Percentiles rank a stretch among this genome's conserved stretches.
Conservation (phyloP, 2,329 filamentous ascomycete species). For the Nigrospora osmanthi region DNA sequence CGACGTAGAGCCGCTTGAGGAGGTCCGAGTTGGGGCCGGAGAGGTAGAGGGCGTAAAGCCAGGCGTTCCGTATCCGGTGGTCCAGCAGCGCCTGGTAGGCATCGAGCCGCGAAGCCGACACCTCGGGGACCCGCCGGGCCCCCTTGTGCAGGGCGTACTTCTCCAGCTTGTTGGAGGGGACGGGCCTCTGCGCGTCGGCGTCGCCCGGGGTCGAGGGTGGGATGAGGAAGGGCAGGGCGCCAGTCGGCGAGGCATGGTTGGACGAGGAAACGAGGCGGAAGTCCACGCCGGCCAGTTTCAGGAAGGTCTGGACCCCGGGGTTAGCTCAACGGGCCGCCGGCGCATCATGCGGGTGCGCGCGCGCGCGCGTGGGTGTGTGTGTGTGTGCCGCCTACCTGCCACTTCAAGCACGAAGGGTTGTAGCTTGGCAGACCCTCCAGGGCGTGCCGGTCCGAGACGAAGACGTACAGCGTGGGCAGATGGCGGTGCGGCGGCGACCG, state of each 20-base stretch:
- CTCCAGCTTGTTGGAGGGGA: constrained; percentile 59
- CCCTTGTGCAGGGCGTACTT: constrained; percentile 56
- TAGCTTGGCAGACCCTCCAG: constrained; percentile 61
- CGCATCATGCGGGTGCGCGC: too few relatives aligned
- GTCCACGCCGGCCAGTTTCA: constrained; percentile 66
- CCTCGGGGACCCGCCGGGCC: constrained; percentile 32
- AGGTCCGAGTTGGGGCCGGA: constrained; percentile 60
- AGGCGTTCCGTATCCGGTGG: constrained; percentile 72
- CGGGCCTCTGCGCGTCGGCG: constrained; percentile 26
- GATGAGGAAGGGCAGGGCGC: constrained; percentile 80
- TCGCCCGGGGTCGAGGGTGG: constrained; percentile 34
- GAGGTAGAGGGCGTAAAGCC: constrained; percentile 82
- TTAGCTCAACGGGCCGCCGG: neutral
- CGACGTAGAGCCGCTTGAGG: constrained; percentile 64
- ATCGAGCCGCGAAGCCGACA: constrained; percentile 51
- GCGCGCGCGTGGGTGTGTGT: neutral
- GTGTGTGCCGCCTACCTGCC: constrained; percentile 61
- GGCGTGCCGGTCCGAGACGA: constrained; percentile 59
- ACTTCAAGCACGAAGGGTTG: constrained; percentile 91
- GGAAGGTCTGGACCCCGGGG: constrained; percentile 55
- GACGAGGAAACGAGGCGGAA: constrained; percentile 65
- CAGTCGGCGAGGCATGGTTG: constrained; percentile 88
- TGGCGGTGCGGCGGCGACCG: constrained; percentile 32
- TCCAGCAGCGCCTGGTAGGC: constrained; percentile 75
- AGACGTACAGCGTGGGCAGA: constrained; percentile 64